phyloP scores from a whole-genome alignment of 1,284 basidiomycete genomes.

The Moesziomyces sp. region DNA sequence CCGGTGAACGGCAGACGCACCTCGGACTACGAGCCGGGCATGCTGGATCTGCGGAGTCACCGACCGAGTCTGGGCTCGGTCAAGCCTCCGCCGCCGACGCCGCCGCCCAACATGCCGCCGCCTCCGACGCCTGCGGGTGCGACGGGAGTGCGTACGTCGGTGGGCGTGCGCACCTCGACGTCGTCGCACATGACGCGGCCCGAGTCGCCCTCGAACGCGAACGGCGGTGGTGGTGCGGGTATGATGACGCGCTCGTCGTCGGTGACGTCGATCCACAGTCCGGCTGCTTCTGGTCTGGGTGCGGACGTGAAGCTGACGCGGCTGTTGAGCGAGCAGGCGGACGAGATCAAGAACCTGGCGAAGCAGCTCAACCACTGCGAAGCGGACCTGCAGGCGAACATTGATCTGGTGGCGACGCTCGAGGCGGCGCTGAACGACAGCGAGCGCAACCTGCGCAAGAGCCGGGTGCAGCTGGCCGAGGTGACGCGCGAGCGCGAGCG shows the following conservation, averaged over 20 bases:
- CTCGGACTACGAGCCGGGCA: conserved; percentile 28
- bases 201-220: conserved; percentile 43
- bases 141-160: conserved; percentile 18
- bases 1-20: conserved; percentile 16
- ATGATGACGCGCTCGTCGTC: conserved; percentile 58
- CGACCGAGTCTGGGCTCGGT: conserved; percentile 62
- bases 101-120: conserved; percentile 86
- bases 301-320: conserved; percentile 48
- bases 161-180: conserved; percentile 46
- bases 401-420: conserved; percentile 78
- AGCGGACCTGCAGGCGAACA: conserved; percentile 87
- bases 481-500: conserved; percentile 60
- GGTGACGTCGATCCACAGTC: conserved; percentile 45
- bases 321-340: conserved; percentile 78
- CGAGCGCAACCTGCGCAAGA: conserved; percentile 62
- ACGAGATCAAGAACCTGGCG: conserved; percentile 86
- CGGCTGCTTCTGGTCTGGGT: conserved; percentile 27
- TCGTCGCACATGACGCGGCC: conserved; percentile 52
- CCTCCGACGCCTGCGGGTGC: conserved; percentile 70
- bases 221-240: conserved; percentile 7
- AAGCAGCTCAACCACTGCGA: conserved; percentile 91
- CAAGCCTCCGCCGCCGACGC: conserved; percentile 86
- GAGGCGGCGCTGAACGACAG: conserved; percentile 62
- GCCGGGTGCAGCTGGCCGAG: conserved; percentile 60
- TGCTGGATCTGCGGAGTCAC: conserved; percentile 26